Evolutionary conservation across 2,329 filamentous ascomycete genomes (phyloP).

Genomic region (Ophioceras dolichostomum): DNA sequence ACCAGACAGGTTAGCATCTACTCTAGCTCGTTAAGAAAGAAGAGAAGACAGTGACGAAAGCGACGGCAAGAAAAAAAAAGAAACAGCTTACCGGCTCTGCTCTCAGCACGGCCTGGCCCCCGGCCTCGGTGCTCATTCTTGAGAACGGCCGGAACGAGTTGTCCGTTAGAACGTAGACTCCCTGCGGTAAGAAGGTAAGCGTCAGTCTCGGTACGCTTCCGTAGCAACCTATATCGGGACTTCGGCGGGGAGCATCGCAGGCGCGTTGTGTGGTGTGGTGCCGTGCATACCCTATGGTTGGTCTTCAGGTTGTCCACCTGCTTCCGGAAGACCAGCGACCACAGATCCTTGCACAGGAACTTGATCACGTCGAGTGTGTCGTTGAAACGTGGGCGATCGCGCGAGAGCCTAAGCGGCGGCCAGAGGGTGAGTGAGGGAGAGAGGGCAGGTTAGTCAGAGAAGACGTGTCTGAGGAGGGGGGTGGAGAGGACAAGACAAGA

Average conservation of each 20-base stretch:
- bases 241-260: too few relatives aligned
- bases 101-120: slow-evolving; percentile 57
- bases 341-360: slow-evolving; percentile 96
- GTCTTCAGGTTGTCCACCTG: slow-evolving; percentile 98
- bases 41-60: background rate
- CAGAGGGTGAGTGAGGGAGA: too few relatives aligned
- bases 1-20: too few relatives aligned
- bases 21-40: too few relatives aligned
- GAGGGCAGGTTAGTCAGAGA: too few relatives aligned
- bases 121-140: slow-evolving; percentile 75
- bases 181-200: too few relatives aligned
- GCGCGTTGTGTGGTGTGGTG: too few relatives aligned
- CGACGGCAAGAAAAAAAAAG: slow-evolving; percentile 3
- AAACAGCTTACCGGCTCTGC: slow-evolving; percentile 59
- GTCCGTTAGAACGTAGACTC: slow-evolving; percentile 93
- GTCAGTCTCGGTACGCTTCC: too few relatives aligned
- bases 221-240: too few relatives aligned
- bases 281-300: slow-evolving; percentile 65
- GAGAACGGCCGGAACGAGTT: slow-evolving; percentile 80
- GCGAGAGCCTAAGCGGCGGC: slow-evolving; percentile 68
- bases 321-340: slow-evolving; percentile 88
- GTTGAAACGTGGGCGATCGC: slow-evolving; percentile 75
- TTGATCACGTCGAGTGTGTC: slow-evolving; percentile 95
- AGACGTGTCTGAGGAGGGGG: too few relatives aligned
- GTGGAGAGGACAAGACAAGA: too few relatives aligned